Base-by-base conservation (phyloP, 805 yeast species). In the Yarrowia osloensis region DNA sequence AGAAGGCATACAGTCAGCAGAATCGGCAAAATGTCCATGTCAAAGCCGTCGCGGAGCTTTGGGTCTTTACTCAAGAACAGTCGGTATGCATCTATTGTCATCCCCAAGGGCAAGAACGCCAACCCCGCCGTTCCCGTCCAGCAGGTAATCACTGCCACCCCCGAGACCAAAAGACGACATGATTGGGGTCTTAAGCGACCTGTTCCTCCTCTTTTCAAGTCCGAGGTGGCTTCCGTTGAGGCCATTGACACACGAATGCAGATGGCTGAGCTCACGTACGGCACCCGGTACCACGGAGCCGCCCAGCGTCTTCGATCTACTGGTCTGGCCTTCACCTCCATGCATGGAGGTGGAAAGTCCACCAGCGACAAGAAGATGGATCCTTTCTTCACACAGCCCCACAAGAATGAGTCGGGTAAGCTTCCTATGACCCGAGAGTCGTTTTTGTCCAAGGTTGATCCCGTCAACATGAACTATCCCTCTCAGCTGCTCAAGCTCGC, bases 101-200 rank as follows among this genome's bases (percentile, higher is more conserved):
- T 57, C 21, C 63, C 63, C 49, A 57, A 57, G 63, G 63, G 63
- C 47, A 57, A 57, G 63, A 57, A 39, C 11, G 49, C 37, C 15
- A 57, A 39, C 28, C 47, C 44, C 33, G 54, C 44, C 17, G 52
- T 61, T 19, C 66, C 66, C 11, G 44, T 46, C 31, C 66, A 46
- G 52, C 66, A 61, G 54, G 66, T 61, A 44, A 61, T 61, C 66
- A 44, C 52, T 7, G 54, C 66, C n/a, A 31, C 66, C 42, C 54
- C 54, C 33, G 54, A 61, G 44, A 61, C 54, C 54, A 61, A 61
- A 55, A 35, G 33, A 7, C 66, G 66, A 44, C 12, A 29, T 29
- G 67, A 63, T 28, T 63, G 57, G 57, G 67, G 67, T 49, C 59
- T 63, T 35, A 63, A 63, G 40, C 57, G 67, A 49, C 67, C 47